These are phyloP conservation scores for Botrytis aclada DNA, from an alignment of 2,329 filamentous ascomycete species.

Conservation along the genomic window DNA sequence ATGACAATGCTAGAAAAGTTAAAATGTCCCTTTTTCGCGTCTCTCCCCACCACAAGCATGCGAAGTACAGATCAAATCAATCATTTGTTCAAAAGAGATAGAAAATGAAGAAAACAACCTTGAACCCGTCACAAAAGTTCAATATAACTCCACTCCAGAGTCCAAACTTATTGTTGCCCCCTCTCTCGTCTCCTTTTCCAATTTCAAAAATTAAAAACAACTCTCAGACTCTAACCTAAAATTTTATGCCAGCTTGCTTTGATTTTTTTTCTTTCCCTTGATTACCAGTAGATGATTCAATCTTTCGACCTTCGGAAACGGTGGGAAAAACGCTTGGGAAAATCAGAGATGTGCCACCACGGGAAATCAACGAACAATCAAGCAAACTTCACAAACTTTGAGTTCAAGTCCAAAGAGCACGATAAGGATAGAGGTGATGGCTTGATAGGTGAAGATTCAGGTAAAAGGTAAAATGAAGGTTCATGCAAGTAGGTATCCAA, in stretches of 20 bases:
- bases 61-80: background rate
- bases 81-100: background rate
- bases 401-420: background rate
- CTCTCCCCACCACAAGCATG: background rate
- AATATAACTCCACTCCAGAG: constrained; percentile 1
- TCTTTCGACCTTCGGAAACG: background rate
- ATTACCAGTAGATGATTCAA: background rate
- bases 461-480: background rate
- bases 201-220: background rate
- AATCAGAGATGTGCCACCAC: background rate
- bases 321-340: background rate
- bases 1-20: background rate
- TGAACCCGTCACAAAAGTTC: constrained; percentile 8
- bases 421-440: background rate
- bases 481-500: constrained; percentile 17
- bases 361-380: background rate
- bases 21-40: background rate
- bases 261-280: background rate
- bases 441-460: background rate
- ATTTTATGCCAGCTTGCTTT: constrained; percentile 4
- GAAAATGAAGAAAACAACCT: background rate
- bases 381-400: background rate
- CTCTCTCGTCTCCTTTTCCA: constrained; percentile 6
- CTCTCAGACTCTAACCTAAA: background rate
- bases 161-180: background rate